phyloP scores from a whole-genome alignment of 2,329 filamentous ascomycete genomes.

The Cladobotryum protrusum region DNA sequence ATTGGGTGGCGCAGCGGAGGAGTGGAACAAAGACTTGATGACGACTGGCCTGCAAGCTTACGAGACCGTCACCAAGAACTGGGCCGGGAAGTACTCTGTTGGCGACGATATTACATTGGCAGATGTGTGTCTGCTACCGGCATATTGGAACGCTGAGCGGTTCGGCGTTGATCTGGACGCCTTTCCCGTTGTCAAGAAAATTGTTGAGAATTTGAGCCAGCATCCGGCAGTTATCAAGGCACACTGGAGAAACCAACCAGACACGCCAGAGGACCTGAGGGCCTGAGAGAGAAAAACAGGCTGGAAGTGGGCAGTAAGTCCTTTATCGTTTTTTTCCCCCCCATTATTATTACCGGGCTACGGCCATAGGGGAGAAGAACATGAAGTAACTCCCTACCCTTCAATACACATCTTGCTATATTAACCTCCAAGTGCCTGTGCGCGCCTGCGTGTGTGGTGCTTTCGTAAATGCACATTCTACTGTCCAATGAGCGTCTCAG shows the following conservation, averaged over 20 bases:
- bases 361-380: too few species aligned
- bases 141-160: slow-evolving; percentile 50
- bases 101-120: slow-evolving; percentile 52
- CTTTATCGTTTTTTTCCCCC: too few species aligned
- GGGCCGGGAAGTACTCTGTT: slow-evolving; percentile 46
- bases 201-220: slow-evolving; percentile 41
- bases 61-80: slow-evolving; percentile 35
- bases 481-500: too few species aligned
- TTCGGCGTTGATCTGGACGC: slow-evolving; percentile 45
- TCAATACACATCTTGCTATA: too few species aligned
- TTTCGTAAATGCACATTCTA: too few species aligned
- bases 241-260: slow-evolving; percentile 48
- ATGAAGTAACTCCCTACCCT: too few species aligned
- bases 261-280: slow-evolving; percentile 35
- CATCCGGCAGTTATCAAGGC: slow-evolving; percentile 46
- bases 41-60: slow-evolving; percentile 50
- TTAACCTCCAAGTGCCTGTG: too few species aligned
- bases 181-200: slow-evolving; percentile 41
- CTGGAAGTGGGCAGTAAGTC: background rate
- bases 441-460: too few species aligned
- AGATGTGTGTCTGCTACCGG: slow-evolving; percentile 52
- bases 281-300: slow-evolving; percentile 7
- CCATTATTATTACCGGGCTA: too few species aligned
- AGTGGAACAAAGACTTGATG: slow-evolving; percentile 49
- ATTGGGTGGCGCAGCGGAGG: slow-evolving; percentile 36